A percentile compares a stretch with the other conserved stretches of the same genome.
These are phyloP conservation scores for Streptanthus diversifolius DNA, from an alignment of 345 rosid genomes.

Conservation along the genomic window DNA sequence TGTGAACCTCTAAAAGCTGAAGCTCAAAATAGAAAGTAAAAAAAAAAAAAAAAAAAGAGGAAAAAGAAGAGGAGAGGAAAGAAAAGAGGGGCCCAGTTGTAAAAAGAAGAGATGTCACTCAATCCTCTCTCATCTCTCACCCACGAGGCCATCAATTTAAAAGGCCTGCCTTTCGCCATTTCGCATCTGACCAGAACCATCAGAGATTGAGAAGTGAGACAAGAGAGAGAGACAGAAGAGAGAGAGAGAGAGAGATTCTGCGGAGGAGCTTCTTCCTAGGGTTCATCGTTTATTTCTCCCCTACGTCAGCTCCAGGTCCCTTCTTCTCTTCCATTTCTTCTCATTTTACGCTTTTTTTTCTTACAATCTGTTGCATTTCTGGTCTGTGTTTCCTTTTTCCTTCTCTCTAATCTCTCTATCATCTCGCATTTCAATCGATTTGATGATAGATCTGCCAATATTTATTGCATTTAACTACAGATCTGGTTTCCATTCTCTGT, in stretches of 20 bases:
- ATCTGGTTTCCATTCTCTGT: constrained; percentile 18
- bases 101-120: background rate
- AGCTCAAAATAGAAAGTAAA: background rate
- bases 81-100: constrained; percentile 22
- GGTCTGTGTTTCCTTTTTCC: background rate
- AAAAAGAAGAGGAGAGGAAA: background rate
- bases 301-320: constrained; percentile 33
- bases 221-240: background rate
- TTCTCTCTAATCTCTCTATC: background rate
- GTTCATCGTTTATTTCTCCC: constrained; percentile 25
- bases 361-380: background rate
- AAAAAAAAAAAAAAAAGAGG: background rate
- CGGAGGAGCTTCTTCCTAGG: constrained; percentile 38
- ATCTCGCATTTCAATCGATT: background rate
- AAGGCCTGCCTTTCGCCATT: constrained; percentile 15
- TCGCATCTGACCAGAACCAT: constrained; percentile 8
- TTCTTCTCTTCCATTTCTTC: background rate
- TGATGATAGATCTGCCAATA: constrained; percentile 6
- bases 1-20: too few relatives aligned
- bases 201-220: background rate
- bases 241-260: constrained; percentile 19
- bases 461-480: background rate
- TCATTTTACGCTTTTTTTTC: background rate
- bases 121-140: background rate
- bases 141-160: constrained; percentile 20